These are phyloP conservation scores for Amanita polypyramis DNA, from an alignment of 768 basidiomycete genomes.

Conservation along the genomic window DNA sequence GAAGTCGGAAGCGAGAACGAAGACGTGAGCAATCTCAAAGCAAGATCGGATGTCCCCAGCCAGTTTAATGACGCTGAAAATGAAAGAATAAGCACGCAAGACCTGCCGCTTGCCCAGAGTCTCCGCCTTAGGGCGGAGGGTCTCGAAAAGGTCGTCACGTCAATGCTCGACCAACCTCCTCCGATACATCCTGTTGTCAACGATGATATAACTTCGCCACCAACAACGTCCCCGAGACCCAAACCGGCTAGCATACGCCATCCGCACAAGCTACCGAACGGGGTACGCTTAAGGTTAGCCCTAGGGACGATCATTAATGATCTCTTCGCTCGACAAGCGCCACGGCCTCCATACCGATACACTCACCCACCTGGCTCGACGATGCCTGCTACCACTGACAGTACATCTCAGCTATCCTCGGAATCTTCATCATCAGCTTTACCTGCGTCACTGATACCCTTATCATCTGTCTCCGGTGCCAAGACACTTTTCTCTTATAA, in stretches of 20 bases:
- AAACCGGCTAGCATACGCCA: slow-evolving; percentile 23
- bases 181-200: slow-evolving; percentile 45
- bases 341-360: slow-evolving; percentile 37
- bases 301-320: slow-evolving; percentile 75
- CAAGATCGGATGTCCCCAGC: slow-evolving; percentile 33
- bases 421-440: slow-evolving; percentile 11
- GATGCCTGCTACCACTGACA: slow-evolving; percentile 12
- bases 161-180: slow-evolving; percentile 76
- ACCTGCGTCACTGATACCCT: slow-evolving; percentile 9
- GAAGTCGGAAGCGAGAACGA: slow-evolving; percentile 60
- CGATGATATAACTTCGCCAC: slow-evolving; percentile 42
- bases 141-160: slow-evolving; percentile 70
- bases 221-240: slow-evolving; percentile 35
- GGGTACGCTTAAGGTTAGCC: slow-evolving; percentile 68
- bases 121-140: slow-evolving; percentile 70
- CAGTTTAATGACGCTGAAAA: slow-evolving; percentile 50
- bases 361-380: slow-evolving; percentile 19
- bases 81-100: slow-evolving; percentile 42
- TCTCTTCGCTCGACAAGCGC: slow-evolving; percentile 64
- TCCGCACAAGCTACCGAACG: slow-evolving; percentile 66
- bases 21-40: slow-evolving; percentile 37
- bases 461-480: slow-evolving; percentile 12
- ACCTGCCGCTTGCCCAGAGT: slow-evolving; percentile 49
- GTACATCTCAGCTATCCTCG: slow-evolving; percentile 15
- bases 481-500: slow-evolving; percentile 7